phyloP scores from a whole-genome alignment of 345 rosid genomes.

The Abelmoschus esculentus region DNA sequence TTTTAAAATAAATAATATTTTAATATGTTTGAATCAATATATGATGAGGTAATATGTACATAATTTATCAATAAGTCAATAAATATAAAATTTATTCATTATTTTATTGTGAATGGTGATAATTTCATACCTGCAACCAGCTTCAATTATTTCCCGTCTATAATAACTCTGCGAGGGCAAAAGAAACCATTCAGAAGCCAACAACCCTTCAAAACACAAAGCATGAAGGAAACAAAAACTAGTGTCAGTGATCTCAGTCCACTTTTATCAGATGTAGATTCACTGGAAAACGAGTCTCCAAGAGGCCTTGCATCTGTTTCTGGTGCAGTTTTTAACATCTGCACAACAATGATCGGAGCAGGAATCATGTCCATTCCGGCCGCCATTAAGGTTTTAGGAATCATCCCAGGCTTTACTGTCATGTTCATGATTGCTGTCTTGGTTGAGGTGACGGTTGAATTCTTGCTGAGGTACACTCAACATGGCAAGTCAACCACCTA shows the following conservation, averaged over 20 bases:
- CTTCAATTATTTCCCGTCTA: background rate
- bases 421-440: slow-evolving; percentile 17
- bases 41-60: no score
- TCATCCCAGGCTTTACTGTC: slow-evolving; percentile 15
- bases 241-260: background rate
- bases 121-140: background rate
- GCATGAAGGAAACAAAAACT: background rate
- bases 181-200: background rate
- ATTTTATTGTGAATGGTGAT: background rate
- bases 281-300: background rate
- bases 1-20: no score
- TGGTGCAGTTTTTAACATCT: slow-evolving; percentile 8
- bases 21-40: no score
- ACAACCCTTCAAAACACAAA: background rate
- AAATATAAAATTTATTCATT: background rate
- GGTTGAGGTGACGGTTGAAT: slow-evolving; percentile 23
- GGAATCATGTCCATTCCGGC: slow-evolving; percentile 13
- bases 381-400: slow-evolving; percentile 19
- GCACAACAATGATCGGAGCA: slow-evolving; percentile 10
- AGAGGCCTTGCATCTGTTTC: slow-evolving; percentile 1
- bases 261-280: background rate
- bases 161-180: background rate
- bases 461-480: slow-evolving; percentile 24
- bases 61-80: no score
- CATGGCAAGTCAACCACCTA: background rate